phyloP scores from a whole-genome alignment of 2,329 filamentous ascomycete genomes.

The Trichoderma gracile region DNA sequence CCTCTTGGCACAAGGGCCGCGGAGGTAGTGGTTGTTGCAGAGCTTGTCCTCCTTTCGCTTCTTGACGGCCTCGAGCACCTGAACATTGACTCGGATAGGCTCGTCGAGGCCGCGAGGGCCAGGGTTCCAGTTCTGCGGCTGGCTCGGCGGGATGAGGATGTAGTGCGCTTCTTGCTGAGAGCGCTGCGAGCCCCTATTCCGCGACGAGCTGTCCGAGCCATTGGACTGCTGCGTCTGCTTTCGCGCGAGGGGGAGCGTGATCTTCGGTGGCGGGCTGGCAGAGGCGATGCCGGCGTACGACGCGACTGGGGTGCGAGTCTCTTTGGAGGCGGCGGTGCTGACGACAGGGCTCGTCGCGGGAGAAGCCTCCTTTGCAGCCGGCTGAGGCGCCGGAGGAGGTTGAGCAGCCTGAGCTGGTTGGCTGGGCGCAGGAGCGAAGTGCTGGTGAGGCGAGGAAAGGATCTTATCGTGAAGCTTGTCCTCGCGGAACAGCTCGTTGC shows the following conservation, averaged over 20 bases:
- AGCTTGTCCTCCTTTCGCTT: constrained; percentile 58
- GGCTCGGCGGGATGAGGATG: constrained; percentile 34
- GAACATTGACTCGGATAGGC: constrained; percentile 48
- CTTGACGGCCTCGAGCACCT: constrained; percentile 56
- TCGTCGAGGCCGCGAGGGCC: constrained; percentile 57
- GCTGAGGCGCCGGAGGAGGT: background rate
- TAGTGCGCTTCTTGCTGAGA: constrained; percentile 40
- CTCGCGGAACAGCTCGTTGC: constrained; percentile 52
- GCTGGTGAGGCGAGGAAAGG: constrained; percentile 12
- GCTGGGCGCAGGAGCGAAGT: background rate
- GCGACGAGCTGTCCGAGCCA: background rate
- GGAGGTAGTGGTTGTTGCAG: constrained; percentile 63
- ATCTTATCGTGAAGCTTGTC: constrained; percentile 50
- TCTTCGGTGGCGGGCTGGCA: constrained; percentile 46
- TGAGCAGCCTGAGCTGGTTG: background rate
- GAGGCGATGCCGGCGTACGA: constrained; percentile 48
- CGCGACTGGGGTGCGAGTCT: constrained; percentile 25
- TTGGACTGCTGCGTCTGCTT: constrained; percentile 24
- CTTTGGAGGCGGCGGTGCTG: constrained; percentile 26
- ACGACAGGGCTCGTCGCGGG: constrained; percentile 27
- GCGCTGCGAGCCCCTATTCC: constrained; percentile 35
- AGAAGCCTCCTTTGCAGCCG: background rate
- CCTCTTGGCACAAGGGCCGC: constrained; percentile 57
- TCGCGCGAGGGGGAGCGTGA: constrained; percentile 44
- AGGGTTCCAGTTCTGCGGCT: constrained; percentile 51